Evolutionary conservation across 768 basidiomycete genomes (phyloP).

Genomic region (Cubamyces lactineus): DNA sequence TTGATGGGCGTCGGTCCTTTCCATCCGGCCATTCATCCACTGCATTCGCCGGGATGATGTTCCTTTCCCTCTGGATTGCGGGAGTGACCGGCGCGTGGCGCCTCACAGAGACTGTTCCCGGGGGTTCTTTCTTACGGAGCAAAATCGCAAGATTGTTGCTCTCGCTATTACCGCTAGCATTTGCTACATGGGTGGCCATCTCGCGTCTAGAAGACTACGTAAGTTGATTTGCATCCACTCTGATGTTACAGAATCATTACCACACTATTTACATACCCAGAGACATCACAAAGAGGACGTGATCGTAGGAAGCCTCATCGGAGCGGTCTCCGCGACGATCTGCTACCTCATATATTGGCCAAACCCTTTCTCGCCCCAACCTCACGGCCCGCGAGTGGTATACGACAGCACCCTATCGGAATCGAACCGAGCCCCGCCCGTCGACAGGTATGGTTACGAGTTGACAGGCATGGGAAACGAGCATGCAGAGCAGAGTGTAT

Average conservation of each 20-base stretch:
- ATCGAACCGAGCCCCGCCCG: conserved; percentile 20
- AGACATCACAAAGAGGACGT: conserved; percentile 73
- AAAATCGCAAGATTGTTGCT: conserved; percentile 49
- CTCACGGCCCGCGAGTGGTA: conserved; percentile 44
- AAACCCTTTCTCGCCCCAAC: conserved; percentile 52
- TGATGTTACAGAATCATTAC: conserved; percentile 2
- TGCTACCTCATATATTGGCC: conserved; percentile 70
- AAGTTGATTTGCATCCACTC: conserved; percentile 29
- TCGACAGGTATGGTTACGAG: conserved; percentile 46
- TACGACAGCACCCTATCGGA: conserved; percentile 38
- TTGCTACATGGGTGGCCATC: conserved; percentile 64
- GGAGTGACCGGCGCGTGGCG: conserved; percentile 67
- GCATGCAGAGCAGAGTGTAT: conserved; percentile 29
- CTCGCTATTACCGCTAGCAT: conserved; percentile 56
- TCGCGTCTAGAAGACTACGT: conserved; percentile 70
- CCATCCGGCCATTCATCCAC: conserved; percentile 73
- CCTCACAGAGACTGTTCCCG: conserved; percentile 43
- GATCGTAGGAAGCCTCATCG: conserved; percentile 63
- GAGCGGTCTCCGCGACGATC: conserved; percentile 50
- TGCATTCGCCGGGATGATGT: conserved; percentile 67
- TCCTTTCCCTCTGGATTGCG: conserved; percentile 63
- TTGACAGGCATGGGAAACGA: conserved; percentile 38
- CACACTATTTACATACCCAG: conserved; percentile 36
- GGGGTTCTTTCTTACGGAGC: conserved; percentile 46
- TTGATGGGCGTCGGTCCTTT: conserved; percentile 62